These are phyloP conservation scores for Phyllachora maydis DNA, from an alignment of 2,329 filamentous ascomycete genomes.

Conservation along the genomic window DNA sequence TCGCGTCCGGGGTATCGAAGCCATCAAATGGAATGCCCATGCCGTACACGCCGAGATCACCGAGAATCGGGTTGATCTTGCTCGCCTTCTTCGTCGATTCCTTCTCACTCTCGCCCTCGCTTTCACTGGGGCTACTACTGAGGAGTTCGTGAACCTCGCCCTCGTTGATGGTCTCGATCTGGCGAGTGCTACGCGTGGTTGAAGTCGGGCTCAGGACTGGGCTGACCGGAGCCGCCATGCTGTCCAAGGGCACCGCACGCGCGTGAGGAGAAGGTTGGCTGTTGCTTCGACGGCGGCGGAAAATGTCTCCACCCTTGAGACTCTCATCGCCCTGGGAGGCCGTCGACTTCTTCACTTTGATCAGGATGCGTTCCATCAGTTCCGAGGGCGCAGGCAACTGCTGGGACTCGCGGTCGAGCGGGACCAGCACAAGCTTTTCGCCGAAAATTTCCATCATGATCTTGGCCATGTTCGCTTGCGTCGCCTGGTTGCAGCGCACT, in stretches of 20 bases:
- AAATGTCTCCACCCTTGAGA: slow-evolving; percentile 18
- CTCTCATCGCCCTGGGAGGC: slow-evolving; percentile 26
- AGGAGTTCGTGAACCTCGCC: slow-evolving; percentile 30
- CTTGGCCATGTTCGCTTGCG: slow-evolving; percentile 74
- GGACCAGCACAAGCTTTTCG: slow-evolving; percentile 55
- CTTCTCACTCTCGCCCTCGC: slow-evolving; percentile 46
- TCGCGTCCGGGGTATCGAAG: slow-evolving; percentile 60
- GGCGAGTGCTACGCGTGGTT: slow-evolving; percentile 27
- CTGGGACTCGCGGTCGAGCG: slow-evolving; percentile 45
- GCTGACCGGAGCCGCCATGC: slow-evolving; percentile 29
- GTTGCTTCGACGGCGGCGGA: slow-evolving; percentile 33
- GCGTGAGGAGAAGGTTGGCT: slow-evolving; percentile 65
- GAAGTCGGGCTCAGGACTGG: slow-evolving; percentile 28
- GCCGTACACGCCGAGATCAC: slow-evolving; percentile 64
- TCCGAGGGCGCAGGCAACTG: slow-evolving; percentile 72
- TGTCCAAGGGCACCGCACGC: slow-evolving; percentile 40
- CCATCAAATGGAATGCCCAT: slow-evolving; percentile 62
- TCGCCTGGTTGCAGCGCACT: slow-evolving; percentile 69
- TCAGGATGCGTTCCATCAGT: slow-evolving; percentile 61
- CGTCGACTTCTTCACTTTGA: slow-evolving; percentile 82
- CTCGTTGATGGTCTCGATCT: slow-evolving; percentile 36
- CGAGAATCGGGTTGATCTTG: slow-evolving; percentile 71
- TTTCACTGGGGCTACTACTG: slow-evolving; percentile 56
- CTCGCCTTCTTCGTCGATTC: slow-evolving; percentile 41
- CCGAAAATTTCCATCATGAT: slow-evolving; percentile 77